Evolutionary conservation across 805 yeast species (phyloP).

Genomic region (Saccharomyces paradoxus): DNA sequence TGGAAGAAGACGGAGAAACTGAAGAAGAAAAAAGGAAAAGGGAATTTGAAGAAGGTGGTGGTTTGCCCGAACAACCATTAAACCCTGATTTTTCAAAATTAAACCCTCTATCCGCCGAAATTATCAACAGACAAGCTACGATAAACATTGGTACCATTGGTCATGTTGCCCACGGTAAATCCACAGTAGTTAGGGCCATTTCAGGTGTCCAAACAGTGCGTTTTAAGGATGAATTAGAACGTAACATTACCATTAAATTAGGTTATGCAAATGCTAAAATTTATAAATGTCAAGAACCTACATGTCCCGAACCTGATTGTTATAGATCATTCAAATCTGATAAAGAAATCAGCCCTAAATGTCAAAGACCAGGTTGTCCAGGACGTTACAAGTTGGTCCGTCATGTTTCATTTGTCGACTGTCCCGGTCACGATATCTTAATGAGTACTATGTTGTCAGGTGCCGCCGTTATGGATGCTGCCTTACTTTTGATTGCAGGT

Average conservation of each 20-base stretch:
- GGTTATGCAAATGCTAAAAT: conserved; percentile 99
- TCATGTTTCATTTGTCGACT: conserved; percentile 97
- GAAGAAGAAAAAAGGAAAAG: conserved; percentile 70
- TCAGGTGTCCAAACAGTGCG: conserved; percentile 99
- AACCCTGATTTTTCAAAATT: conserved; percentile 73
- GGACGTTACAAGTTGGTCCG: conserved; percentile 86
- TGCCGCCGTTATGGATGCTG: conserved; percentile 99
- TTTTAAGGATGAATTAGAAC: conserved; percentile 96
- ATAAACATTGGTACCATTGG: conserved; percentile 97
- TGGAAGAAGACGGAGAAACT: conserved; percentile 53
- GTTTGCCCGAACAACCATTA: conserved; percentile 92
- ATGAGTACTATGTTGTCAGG: conserved; percentile 99
- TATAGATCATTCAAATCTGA: conserved; percentile 91
- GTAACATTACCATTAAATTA: conserved; percentile 95
- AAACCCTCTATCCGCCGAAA: conserved; percentile 89
- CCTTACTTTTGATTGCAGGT: conserved; percentile 90
- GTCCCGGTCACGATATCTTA: conserved; percentile 99
- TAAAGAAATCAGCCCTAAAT: conserved; percentile 88
- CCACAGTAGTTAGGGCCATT: conserved; percentile 89
- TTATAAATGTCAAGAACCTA: conserved; percentile 80
- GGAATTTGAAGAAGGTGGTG: conserved; percentile 97
- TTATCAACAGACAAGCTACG: conserved; percentile 97
- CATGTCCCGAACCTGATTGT: conserved; percentile 89
- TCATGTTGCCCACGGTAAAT: conserved; percentile 92
- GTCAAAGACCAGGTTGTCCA: conserved; percentile 79